Conservation (phyloP, 768 basidiomycete genomes). For the Chalciporus chontae region DNA sequence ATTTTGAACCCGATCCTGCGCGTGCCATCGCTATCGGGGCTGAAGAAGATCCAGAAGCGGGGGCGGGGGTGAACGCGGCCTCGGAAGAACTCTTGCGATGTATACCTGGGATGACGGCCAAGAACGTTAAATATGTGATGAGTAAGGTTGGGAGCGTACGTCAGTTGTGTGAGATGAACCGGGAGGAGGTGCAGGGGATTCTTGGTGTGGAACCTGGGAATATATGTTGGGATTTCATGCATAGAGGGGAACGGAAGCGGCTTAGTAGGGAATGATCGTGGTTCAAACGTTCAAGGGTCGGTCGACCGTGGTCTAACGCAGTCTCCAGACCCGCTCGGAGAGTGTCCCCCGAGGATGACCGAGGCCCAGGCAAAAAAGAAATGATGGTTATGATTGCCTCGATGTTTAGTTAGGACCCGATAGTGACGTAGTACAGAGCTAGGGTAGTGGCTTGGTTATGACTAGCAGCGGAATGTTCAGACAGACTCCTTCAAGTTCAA, state of each 20-base stretch:
- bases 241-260: conserved; percentile 51
- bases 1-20: conserved; percentile 74
- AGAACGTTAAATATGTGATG: conserved; percentile 85
- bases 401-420: too few species aligned
- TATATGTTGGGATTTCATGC: conserved; percentile 78
- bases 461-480: too few species aligned
- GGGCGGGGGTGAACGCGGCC: conserved; percentile 65
- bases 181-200: conserved; percentile 63
- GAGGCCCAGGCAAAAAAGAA: too few species aligned
- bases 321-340: too few species aligned
- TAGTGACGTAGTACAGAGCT: too few species aligned
- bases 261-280: background rate
- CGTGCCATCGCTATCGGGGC: conserved; percentile 79
- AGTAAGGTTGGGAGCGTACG: conserved; percentile 72
- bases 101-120: conserved; percentile 80
- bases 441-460: too few species aligned
- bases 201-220: conserved; percentile 81
- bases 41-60: conserved; percentile 66
- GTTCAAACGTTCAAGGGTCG: too few species aligned
- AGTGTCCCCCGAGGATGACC: too few species aligned
- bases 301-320: too few species aligned
- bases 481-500: too few species aligned
- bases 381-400: background rate
- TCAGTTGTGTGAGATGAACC: conserved; percentile 64
- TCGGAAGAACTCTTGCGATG: conserved; percentile 81